Evolutionary conservation across 2,329 filamentous ascomycete genomes (phyloP), one percentile per base, ranked within the genome.

Genomic region (Claviceps maximensis): DNA sequence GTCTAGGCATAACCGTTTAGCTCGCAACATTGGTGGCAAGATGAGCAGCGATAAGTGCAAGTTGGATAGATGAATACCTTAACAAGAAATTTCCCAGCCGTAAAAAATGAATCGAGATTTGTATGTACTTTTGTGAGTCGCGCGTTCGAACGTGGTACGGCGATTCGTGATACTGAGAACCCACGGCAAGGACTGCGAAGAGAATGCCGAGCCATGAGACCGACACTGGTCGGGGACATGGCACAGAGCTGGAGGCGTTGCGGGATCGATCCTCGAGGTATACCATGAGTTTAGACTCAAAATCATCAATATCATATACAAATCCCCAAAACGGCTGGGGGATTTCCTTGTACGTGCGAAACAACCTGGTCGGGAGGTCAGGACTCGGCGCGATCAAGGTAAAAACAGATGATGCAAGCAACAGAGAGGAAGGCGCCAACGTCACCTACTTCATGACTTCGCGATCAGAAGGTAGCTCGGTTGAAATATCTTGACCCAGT

Each of bases 241-340:
- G 75, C 49, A 65, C 69, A 0, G 70, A 61, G 21, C 68, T 73
- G 13, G 71, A 74, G 2, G 75, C 74, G 58, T 75, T 79, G 54
- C 78, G 76, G 5, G 78, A 79, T 47, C 81, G 73, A 54, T 84
- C 80, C 58, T 84, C 81, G 1, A 84, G 70, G 57, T 84, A 84
- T 23, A 80, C 71, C 73, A 84, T 83, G 47, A 84, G 70, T 56
- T 76, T 79, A 4, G 78, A 76, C 59, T 84, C 81, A 29, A 84
- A 74, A 51, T 83, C 80, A 53, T 83, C 79, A 52, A 84, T 79
- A 58, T 84, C 80, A 54, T 83, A 75, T 19, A 84, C 77, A 49
- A 84, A 81, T 1, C 80, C 80, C 81, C 81, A 84, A 58, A 84
- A 84, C 1, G 79, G 79, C 49, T 84, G 81, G 1, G 81, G 77